Evolutionary conservation across 192 early-diverging fungal species (phyloP), one percentile per base, ranked within the genome.

Genomic region (Backusella circina): DNA sequence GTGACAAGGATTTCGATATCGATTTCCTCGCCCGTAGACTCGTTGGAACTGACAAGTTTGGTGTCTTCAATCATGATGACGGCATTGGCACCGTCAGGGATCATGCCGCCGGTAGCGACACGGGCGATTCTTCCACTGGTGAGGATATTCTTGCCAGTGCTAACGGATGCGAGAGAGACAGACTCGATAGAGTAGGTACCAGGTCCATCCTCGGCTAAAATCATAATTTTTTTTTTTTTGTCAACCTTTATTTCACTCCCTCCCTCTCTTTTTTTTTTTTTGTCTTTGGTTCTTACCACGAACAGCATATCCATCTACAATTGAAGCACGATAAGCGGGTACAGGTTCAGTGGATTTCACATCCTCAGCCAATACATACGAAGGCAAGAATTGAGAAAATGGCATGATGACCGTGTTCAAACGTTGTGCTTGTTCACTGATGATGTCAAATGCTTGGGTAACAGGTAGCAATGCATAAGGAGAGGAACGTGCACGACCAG

Each of bases 11-110:
- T 21, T 67, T 77, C 47, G 30, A 82, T 76, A 70, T 80, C 37
- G 26, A 85, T 78, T 76, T 95, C 92, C 30, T 86, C 85, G 2
- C 82, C 78, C 13, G 87, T 89, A 54, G 91, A 89, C 35, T 75
- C 81, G 1, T 84, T 86, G 0, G 82, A 75, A 41, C 79, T 77
- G n/a, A 92, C 75, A 6, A 99, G 82, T 64, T 82, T 75, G 1
- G 97, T 98, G 70, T 98, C 91, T 77, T 99, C 97, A 18, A 98
- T 92, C 97, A 99, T 99, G 15, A 98, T 92, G n/a, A 99, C 93
- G 10, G 95, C 95, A 38, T 89, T 89, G 0, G 97, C 94, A 6
- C 93, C 93, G 2, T 78, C 80, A 2, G 96, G 96, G 5, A 99
- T 72, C 33, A 93, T 88, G 0, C 94, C 97, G 13, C 97, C 97